These are phyloP conservation scores for Harringtonia lauricola DNA, from an alignment of 2,329 filamentous ascomycete genomes.

Conservation along the genomic window DNA sequence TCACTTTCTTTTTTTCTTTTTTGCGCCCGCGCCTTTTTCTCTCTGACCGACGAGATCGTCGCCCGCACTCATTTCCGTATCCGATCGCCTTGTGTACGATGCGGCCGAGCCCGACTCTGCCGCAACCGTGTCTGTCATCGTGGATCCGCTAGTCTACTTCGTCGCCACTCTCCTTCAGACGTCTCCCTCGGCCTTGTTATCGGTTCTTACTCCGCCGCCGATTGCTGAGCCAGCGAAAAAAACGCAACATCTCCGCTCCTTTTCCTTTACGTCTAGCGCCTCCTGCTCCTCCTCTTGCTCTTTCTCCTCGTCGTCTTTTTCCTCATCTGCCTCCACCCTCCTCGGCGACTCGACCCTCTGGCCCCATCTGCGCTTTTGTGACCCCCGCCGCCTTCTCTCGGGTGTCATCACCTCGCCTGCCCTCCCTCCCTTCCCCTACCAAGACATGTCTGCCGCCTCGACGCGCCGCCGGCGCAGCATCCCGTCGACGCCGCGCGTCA, in stretches of 20 bases:
- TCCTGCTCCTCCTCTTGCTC: constrained; percentile 12
- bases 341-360: constrained; percentile 4
- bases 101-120: constrained; percentile 48
- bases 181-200: constrained; percentile 2
- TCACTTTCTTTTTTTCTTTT: no score
- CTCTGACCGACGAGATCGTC: neutral
- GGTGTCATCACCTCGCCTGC: constrained; percentile 45
- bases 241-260: constrained; percentile 8
- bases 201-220: constrained; percentile 2
- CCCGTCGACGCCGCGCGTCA: constrained; percentile 75
- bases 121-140: constrained; percentile 38
- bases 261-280: constrained; percentile 5
- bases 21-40: no score
- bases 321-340: constrained; percentile 6
- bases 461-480: constrained; percentile 44
- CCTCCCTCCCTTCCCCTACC: constrained; percentile 46
- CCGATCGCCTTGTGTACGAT: constrained; percentile 24
- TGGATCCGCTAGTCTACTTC: constrained; percentile 41
- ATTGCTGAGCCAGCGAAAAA: neutral
- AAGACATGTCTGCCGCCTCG: constrained; percentile 8
- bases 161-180: constrained; percentile 22
- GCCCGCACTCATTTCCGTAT: neutral
- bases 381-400: constrained; percentile 38
- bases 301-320: constrained; percentile 12
- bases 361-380: constrained; percentile 21